These are phyloP conservation scores for Penicillium sp. DNA, from an alignment of 2,329 filamentous ascomycete genomes.

Conservation along the genomic window DNA sequence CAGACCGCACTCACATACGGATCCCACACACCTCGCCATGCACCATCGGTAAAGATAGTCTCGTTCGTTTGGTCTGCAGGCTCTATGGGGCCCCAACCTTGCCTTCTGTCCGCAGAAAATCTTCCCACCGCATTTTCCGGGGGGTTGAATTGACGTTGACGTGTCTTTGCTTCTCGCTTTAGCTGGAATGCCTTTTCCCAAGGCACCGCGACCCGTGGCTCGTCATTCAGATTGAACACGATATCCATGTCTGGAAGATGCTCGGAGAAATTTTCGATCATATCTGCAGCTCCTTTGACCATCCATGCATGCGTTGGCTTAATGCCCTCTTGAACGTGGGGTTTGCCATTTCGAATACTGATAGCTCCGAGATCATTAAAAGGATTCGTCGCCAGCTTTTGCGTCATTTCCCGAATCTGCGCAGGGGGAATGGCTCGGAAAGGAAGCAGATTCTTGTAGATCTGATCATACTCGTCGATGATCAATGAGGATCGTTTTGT, in stretches of 20 bases:
- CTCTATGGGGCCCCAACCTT: constrained; percentile 40
- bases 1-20: constrained; percentile 56
- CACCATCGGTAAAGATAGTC: constrained; percentile 41
- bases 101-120: constrained; percentile 40
- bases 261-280: constrained; percentile 55
- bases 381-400: constrained; percentile 52
- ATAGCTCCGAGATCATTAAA: constrained; percentile 58
- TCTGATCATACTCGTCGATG: constrained; percentile 61
- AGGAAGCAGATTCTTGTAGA: constrained; percentile 56
- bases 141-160: constrained; percentile 13
- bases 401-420: constrained; percentile 53
- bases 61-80: constrained; percentile 33
- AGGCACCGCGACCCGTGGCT: constrained; percentile 57
- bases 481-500: constrained; percentile 51
- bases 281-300: constrained; percentile 53
- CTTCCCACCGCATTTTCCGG: constrained; percentile 22
- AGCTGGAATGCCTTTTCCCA: constrained; percentile 44
- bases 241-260: constrained; percentile 63
- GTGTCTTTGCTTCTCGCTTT: constrained; percentile 28
- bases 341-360: constrained; percentile 54
- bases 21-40: constrained; percentile 43
- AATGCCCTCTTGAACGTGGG: constrained; percentile 50
- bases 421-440: constrained; percentile 54
- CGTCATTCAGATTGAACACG: constrained; percentile 62
- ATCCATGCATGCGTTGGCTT: constrained; percentile 59